Evolutionary conservation across 306 rosid genomes (phyloP), one percentile per base, ranked within the genome.

Genomic region (Astragalus glycyphyllos): DNA sequence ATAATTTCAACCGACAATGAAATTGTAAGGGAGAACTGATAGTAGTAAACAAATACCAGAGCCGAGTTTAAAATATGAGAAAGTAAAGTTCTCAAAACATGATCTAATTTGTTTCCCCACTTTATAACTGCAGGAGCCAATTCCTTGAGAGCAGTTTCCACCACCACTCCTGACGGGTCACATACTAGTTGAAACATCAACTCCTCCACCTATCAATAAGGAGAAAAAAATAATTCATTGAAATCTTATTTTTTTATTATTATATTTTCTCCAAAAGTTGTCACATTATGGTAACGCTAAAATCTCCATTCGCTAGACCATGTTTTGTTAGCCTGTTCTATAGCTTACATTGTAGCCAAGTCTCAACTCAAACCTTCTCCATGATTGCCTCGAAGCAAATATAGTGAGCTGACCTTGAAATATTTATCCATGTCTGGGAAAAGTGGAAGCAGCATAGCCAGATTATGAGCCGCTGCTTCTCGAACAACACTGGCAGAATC

Each of bases 351-450:
- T 87, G 96, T 81, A 89, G 90, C 87, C 88, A 89, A 89, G 96
- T 89, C 90, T 87, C 97, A 91, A 84, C 96, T 94, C 95, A 94
- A 91, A 84, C 89, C 97, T 88, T 89, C 96, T 94, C 96, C 96
- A 91, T 86, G 96, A 91, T 83, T 90, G 96, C 97, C 97, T 91
- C 96, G 91, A 91, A 91, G 95, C 99, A 89, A 86, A 86, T 90
- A 83, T 91, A 95, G 96, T 95, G 97, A 89, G 99, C 99, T 91
- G 97, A 94, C 99, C 99, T 94, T 94, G 99, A 89, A 91, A 94
- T 91, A 94, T 87, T 94, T 94, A 78, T 91, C 99, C 80, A 65
- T 78, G 87, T 86, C 87, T 6, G 99, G 99, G 67, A 91, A 94
- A 80, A 84, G 92, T 15, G 96, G 96, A 65, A 94, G 97, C 86